Evolutionary conservation across 257 asterid genomes (phyloP), one percentile per base, ranked within the genome.

Genomic region (Coffea eugenioides): DNA sequence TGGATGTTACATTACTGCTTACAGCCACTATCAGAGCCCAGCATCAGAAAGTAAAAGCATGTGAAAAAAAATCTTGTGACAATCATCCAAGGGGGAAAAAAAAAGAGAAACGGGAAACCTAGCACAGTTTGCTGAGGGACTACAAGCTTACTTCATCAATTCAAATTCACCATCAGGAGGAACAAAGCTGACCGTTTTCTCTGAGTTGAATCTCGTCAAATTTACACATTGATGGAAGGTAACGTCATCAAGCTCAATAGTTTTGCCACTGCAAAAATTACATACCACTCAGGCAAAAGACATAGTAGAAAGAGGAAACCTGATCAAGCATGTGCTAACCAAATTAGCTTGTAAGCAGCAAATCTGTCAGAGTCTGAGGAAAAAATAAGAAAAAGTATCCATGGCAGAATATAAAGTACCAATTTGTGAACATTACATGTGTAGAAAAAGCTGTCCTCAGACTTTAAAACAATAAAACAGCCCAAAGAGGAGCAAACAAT

Each of bases 151-250:
- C 99, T 94, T 96, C 99, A 96, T 96, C 91, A 96, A 82, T 89
- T 96, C 99, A 82, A 96, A 96, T 94, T 96, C 99, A 83, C 99
- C 99, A 94, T 96, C 99, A 18, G 99, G 99, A 69, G 99, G 99
- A 88, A 96, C 99, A 88, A 96, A 96, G 84, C 98, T 96, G 77
- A 96, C 99, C 2, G 99, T 96, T 88, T 94, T 96, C 83, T 96
- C 99, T 13, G 99, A 90, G 86, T 96, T 96, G 88, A 96, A 96
- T 91, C 99, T 89, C 69, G 99, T 96, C 83, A 96, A 93, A 86
- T 96, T 96, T 78, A 96, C 99, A 84, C 99, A 96, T 86, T 96
- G 99, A 84, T 96, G 99, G 88, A 96, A 96, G 74, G 99, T 96
- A 80, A 96, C 99, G 82, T 96, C 99, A 82, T 96, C 99, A 85